A percentile compares a stretch with the other conserved stretches of the same genome.
phyloP scores from a whole-genome alignment of 352 stramenopile genomes.

The Globisporangium sylvaticum region DNA sequence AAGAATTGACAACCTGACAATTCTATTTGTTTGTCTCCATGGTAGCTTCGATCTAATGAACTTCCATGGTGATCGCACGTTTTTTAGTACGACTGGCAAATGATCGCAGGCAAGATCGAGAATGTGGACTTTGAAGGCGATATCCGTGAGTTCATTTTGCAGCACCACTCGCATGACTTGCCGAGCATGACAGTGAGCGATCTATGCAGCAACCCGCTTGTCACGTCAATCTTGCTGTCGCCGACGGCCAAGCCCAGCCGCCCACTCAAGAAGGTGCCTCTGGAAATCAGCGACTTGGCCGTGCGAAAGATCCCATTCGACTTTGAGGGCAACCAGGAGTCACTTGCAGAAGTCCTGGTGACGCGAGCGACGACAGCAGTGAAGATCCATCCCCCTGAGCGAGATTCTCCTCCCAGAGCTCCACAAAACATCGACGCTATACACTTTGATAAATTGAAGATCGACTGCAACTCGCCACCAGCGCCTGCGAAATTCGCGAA shows the following conservation, averaged over 20 bases:
- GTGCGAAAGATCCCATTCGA: constrained; percentile 63
- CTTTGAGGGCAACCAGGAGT: constrained; percentile 45
- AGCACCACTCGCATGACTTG: constrained; percentile 28
- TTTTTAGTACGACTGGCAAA: constrained; percentile 81
- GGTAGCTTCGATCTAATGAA: not conserved
- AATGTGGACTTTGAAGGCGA: constrained; percentile 65
- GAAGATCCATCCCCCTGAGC: not conserved
- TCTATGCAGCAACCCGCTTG: constrained; percentile 40
- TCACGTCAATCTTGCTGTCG: constrained; percentile 31
- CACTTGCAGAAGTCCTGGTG: constrained; percentile 42
- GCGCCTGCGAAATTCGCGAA: not conserved
- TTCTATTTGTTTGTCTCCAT: not conserved
- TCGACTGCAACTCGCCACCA: constrained; percentile 14
- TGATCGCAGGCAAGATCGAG: constrained; percentile 67
- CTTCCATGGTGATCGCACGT: not conserved
- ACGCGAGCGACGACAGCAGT: constrained; percentile 7
- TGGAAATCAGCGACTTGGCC: constrained; percentile 66
- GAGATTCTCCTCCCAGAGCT: not conserved
- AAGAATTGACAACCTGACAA: not conserved
- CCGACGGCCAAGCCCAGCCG: constrained; percentile 42
- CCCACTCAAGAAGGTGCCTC: constrained; percentile 40
- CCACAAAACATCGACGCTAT: not conserved
- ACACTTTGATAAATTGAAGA: constrained; percentile 12
- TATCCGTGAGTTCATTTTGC: constrained; percentile 68
- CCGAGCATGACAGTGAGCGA: constrained; percentile 62